Evolutionary conservation across 371 early-diverging fungal species (phyloP), one percentile per base, ranked within the genome.

Genomic region (Actinomortierella wolfii): DNA sequence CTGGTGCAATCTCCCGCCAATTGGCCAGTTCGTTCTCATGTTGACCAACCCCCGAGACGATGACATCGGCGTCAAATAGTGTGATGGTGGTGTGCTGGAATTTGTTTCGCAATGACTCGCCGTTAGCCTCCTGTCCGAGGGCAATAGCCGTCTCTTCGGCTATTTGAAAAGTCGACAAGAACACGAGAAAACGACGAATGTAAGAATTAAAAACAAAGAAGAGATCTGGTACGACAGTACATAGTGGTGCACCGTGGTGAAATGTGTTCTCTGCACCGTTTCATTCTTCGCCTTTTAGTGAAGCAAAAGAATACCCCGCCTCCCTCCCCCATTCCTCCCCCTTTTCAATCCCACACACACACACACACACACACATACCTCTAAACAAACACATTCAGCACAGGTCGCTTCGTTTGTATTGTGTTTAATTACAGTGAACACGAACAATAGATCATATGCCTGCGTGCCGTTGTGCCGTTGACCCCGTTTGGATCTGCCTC

Each of bases 1-100:
- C 84, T 1, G 81, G 54, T 5, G 80, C 78, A 47, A 86, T 61
- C 51, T 86, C 86, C 43, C 80, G 68, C 86, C 86, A 86, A 15
- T 78, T 78, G 29, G 81, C 48, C 51, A 83, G 81, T 48, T 73
- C 74, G 51, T 73, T 73, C 24, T 73, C 74, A 41, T 56, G 51
- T 25, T 67, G 59, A 24, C 49, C 51, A 26, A 51, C 41, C 18
- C 74, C 74, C 5, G 57, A 73, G 51, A 67, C 74, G 57, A 67
- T 50, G 54, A 59, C 53, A 25, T 73, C 67, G 15, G 74, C 56
- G 0, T 73, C 74, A 40, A 73, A 67, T 42, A 73, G 74, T 1
- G 74, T 67, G 29, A 73, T 57, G 57, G 67, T 64, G 2, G 74
- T 67, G 57, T 73, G 74, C 7, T 59, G 67, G 26, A 57, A 73